Evolutionary conservation across 495 filamentous ascomycete species (phyloP), one percentile per base, ranked within the genome.

Genomic region (Podospora pseudoanserina): DNA sequence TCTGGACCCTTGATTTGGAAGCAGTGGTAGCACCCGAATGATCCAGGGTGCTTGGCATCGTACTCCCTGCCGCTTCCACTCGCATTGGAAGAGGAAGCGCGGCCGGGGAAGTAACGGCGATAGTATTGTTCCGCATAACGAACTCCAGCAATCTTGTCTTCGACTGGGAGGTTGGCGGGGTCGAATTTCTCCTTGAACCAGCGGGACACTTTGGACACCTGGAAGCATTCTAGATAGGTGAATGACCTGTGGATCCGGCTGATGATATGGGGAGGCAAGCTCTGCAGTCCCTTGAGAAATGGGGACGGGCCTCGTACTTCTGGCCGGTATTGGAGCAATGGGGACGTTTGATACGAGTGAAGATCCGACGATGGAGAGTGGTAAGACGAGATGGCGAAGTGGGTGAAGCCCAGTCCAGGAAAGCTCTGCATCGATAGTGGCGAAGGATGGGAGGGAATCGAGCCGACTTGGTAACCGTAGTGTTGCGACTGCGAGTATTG

Each of bases 21-120:
- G 63, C 76, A 78, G 65, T 75, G 72, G n/a, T 76, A 78, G 57
- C 76, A 78, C 2, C 55, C 74, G 18, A 75, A 71, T n/a, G 59
- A 70, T 9, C 60, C 72, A 6, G 68, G 63, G 19, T 59, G 23
- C 59, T 59, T 60, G 19, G 26, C n/a, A 4, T 69, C 59, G 5
- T 44, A 32, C 56, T 68, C 60, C 23, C 59, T 60, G 18, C 27
- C 23, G 5, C n/a, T 27, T 11, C 27, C 63, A 56, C 57, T 30
- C 20, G 7, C 27, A 34, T 23, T 65, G 32, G 18, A 64, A 54
- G 67, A 4, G 7, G 34, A 19, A 59, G 65, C 15, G 20, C 28
- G 34, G 34, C 55, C 57, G 11, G 68, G 67, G n/a, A 64, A 72
- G 28, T 72, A 67, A 9, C 70, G 70, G 44, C 69, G 68, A 64